Evolutionary conservation across 352 stramenopile genomes (phyloP), one percentile per base, ranked within the genome.

Genomic region (Globisporangium iwayamae): DNA sequence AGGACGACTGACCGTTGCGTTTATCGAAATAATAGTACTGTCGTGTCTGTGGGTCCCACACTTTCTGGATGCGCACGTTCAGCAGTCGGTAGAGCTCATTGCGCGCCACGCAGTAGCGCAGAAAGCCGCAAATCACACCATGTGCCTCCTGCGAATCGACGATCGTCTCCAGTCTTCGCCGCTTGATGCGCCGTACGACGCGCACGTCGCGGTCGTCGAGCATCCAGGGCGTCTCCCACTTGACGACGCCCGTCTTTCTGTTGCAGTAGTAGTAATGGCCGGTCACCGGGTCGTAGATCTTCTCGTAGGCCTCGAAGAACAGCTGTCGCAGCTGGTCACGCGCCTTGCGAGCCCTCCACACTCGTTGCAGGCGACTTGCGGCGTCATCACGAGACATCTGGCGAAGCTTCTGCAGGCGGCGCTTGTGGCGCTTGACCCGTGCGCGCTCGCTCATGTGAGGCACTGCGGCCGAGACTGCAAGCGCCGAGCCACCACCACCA

Each of bases 11-110:
- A 16, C 76, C 76, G 36, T 74, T 92, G 60, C 78, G 70, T 65
- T 79, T 83, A 76, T 94, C 83, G 69, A 90, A 94, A 74, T 93
- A 93, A 72, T 91, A 93, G 56, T 81, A 92, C 46, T 85, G 78
- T 58, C 78, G 74, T 54, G 70, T 81, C 28, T 88, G 70, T 4
- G 76, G 69, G 56, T 93, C 85, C 62, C 76, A 91, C 9, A 93
- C 69, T 72, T 89, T 90, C 30, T 91, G 72, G 22, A 94, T 82
- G 32, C 82, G 83, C 20, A 64, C 57, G 30, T 73, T 56, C 18
- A 93, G 63, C 48, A 78, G 51, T 1, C 53, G 61, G 18, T 83
- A 68, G 11, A 90, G 71, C 39, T 83, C 60, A n/a, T 85, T 77
- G 25, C 77, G 72, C 9, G 81, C 83, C 10, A 64, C 38, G 14